Evolutionary conservation across 2,329 filamentous ascomycete genomes (phyloP).

Genomic region (Claviceps sp.): DNA sequence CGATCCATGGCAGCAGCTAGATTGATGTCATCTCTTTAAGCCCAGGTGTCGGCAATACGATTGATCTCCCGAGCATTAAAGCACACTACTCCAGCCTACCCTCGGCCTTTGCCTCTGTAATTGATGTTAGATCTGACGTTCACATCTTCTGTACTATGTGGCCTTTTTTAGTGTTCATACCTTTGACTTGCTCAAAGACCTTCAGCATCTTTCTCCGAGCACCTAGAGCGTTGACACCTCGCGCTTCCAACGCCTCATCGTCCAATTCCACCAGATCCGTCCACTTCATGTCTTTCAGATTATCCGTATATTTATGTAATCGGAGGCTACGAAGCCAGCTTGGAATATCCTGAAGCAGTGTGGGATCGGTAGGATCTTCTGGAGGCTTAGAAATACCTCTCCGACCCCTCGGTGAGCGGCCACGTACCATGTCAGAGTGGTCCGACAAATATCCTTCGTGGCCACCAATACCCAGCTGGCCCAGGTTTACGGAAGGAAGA

Average conservation of each 20-base stretch:
- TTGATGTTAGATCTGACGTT: constrained; percentile 9
- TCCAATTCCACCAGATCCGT: constrained; percentile 82
- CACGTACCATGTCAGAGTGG: constrained; percentile 80
- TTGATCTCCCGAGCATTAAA: neutral
- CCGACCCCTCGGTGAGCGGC: constrained; percentile 81
- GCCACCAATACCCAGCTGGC: constrained; percentile 54
- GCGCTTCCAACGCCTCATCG: constrained; percentile 82
- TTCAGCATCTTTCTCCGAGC: constrained; percentile 97
- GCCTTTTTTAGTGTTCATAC: constrained; percentile 23
- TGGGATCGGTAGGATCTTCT: constrained; percentile 89
- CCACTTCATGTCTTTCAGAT: constrained; percentile 96
- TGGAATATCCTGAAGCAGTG: constrained; percentile 84
- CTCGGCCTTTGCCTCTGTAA: constrained; percentile 55
- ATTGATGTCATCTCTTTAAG: neutral
- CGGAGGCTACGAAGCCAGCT: constrained; percentile 89
- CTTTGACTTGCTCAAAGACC: constrained; percentile 94
- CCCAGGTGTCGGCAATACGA: neutral
- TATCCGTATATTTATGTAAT: constrained; percentile 97
- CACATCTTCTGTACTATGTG: neutral
- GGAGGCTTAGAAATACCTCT: constrained; percentile 94
- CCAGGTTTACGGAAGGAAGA: constrained; percentile 57
- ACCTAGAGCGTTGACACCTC: constrained; percentile 88
- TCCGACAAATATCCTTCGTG: constrained; percentile 87
- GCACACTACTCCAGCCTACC: constrained; percentile 45
- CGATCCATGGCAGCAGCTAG: neutral